Evolutionary conservation across 208 protist genomes (phyloP).

Genomic region (Acanthamoeba lugdunensis): DNA sequence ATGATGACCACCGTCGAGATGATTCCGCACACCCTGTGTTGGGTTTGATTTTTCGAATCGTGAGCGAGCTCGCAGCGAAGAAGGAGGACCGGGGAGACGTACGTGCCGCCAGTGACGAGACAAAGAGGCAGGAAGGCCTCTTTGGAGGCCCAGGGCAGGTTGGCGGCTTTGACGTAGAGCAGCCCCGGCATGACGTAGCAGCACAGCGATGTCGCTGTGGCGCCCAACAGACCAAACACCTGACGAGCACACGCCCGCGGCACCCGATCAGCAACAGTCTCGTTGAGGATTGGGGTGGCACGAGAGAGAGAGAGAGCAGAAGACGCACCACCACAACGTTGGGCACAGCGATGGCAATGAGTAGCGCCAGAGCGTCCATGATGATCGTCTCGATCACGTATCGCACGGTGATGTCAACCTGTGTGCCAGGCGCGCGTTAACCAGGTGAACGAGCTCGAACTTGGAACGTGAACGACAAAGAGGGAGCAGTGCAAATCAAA

Average conservation of each 20-base stretch:
- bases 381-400: constrained; percentile 63
- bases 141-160: background rate
- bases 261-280: background rate
- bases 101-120: constrained; percentile 42
- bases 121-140: background rate
- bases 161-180: constrained; percentile 62
- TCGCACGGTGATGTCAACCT: constrained; percentile 33
- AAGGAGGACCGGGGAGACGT: background rate
- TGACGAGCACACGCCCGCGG: background rate
- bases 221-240: constrained; percentile 61
- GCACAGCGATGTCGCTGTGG: constrained; percentile 46
- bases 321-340: constrained; percentile 38
- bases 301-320: background rate
- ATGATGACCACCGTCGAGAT: constrained; percentile 52
- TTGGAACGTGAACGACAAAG: background rate
- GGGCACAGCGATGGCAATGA: constrained; percentile 58
- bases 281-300: too few relatives aligned
- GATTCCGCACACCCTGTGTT: background rate
- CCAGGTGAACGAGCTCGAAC: too few relatives aligned
- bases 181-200: constrained; percentile 58
- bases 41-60: too few relatives aligned
- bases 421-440: background rate
- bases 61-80: background rate
- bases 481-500: background rate
- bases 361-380: constrained; percentile 25